phyloP scores from a whole-genome alignment of 441 rosid species.

The Populus hybrid region DNA sequence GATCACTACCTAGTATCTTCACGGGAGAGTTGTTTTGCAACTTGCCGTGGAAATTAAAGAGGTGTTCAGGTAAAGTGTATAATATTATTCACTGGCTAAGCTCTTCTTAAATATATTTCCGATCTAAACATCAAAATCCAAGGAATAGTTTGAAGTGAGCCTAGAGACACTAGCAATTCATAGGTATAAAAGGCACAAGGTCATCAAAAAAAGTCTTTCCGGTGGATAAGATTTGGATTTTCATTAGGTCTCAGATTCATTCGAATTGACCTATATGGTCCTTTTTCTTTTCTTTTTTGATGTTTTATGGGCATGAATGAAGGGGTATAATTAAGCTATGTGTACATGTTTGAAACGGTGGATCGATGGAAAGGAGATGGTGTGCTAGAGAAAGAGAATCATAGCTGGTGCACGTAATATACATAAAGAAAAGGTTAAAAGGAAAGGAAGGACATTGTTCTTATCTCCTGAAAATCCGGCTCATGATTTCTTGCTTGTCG shows the following conservation, averaged over 20 bases:
- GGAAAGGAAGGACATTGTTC: neutral
- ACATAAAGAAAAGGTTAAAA: constrained; percentile 35
- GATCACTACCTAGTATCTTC: neutral
- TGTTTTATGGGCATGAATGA: neutral
- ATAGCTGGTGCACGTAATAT: constrained; percentile 20
- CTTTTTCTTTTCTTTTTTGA: neutral
- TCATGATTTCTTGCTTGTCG: neutral
- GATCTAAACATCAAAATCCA: neutral
- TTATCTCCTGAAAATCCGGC: constrained; percentile 1
- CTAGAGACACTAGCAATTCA: neutral
- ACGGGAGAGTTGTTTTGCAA: neutral
- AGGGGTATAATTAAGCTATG: neutral
- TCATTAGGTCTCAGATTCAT: neutral
- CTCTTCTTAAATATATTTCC: neutral
- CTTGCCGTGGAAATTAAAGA: neutral
- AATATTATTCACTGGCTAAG: neutral
- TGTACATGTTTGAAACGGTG: constrained; percentile 1
- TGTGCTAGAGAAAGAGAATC: constrained; percentile 24
- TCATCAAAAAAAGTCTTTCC: neutral
- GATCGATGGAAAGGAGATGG: neutral
- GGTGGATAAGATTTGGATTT: neutral
- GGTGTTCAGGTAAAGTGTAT: neutral
- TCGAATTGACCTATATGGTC: neutral
- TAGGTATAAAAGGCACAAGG: neutral
- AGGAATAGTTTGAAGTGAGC: neutral